Evolutionary conservation across 768 basidiomycete species (phyloP).

Genomic region (Agaricus blazei): DNA sequence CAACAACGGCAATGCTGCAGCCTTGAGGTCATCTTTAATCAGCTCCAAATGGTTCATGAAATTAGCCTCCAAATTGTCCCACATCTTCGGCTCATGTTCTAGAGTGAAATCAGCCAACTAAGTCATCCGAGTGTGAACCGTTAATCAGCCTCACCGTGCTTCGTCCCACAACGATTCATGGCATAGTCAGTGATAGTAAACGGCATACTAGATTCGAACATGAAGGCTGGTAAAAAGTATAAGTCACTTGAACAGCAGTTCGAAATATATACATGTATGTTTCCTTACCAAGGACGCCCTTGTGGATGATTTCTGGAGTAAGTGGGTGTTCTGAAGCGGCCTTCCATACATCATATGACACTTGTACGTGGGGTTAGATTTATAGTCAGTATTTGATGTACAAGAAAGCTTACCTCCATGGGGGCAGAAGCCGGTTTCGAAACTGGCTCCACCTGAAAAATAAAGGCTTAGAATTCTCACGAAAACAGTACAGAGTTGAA

Average conservation of each 20-base stretch:
- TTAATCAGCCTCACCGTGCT: conserved; percentile 39
- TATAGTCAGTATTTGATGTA: neutral
- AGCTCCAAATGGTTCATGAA: conserved; percentile 56
- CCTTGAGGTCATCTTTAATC: conserved; percentile 45
- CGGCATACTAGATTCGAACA: conserved; percentile 62
- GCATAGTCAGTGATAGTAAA: conserved; percentile 63
- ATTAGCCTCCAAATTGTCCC: conserved; percentile 52
- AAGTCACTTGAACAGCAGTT: neutral
- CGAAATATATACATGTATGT: neutral
- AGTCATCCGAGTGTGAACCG: neutral
- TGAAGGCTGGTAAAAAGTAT: conserved; percentile 33
- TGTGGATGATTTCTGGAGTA: conserved; percentile 43
- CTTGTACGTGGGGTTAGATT: conserved; percentile 19
- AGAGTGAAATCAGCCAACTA: neutral
- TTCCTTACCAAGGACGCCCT: conserved; percentile 46
- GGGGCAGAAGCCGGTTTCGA: conserved; percentile 60
- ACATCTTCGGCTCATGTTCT: conserved; percentile 67
- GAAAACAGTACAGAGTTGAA: neutral
- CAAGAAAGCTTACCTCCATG: conserved; percentile 45
- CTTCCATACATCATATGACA: conserved; percentile 58
- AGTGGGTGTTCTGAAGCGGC: conserved; percentile 50
- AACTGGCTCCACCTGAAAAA: conserved; percentile 43
- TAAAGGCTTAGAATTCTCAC: neutral
- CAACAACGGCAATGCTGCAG: conserved; percentile 30
- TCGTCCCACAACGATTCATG: conserved; percentile 51